phyloP scores from a whole-genome alignment of 345 rosid genomes.

The Luvunga scandens region DNA sequence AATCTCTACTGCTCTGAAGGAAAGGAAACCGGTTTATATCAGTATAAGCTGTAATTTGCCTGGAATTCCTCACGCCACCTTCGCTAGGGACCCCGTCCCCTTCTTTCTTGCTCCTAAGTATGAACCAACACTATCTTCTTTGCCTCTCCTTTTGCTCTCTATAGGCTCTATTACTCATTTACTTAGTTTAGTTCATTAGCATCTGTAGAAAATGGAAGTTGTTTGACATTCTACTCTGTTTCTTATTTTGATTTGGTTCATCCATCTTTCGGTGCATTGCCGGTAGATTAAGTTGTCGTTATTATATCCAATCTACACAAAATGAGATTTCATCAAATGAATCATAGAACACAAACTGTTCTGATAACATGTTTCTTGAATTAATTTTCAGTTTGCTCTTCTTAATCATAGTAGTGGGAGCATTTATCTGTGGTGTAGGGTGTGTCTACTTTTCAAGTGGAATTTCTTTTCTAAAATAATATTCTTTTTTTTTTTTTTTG shows the following conservation, averaged over 20 bases:
- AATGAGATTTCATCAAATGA: not conserved
- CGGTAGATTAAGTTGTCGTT: not conserved
- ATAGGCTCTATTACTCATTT: too few relatives aligned
- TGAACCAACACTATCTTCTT: slow-evolving; percentile 11
- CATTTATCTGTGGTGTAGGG: not conserved
- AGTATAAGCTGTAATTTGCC: slow-evolving; percentile 69
- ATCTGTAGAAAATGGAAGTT: not conserved
- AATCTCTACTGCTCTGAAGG: slow-evolving; percentile 70
- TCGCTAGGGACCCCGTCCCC: slow-evolving; percentile 60
- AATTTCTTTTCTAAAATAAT: not conserved
- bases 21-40: slow-evolving; percentile 68
- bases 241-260: not conserved
- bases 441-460: not conserved
- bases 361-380: not conserved
- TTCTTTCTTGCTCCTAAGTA: slow-evolving; percentile 59
- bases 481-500: not conserved
- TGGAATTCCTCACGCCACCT: slow-evolving; percentile 63
- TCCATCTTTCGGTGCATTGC: not conserved
- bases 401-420: not conserved
- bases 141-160: not conserved
- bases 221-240: not conserved
- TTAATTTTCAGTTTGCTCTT: not conserved
- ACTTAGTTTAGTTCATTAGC: not conserved
- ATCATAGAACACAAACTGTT: not conserved
- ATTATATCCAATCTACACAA: not conserved